Conservation (phyloP, 805 yeast species). For the Starmera caribaea region DNA sequence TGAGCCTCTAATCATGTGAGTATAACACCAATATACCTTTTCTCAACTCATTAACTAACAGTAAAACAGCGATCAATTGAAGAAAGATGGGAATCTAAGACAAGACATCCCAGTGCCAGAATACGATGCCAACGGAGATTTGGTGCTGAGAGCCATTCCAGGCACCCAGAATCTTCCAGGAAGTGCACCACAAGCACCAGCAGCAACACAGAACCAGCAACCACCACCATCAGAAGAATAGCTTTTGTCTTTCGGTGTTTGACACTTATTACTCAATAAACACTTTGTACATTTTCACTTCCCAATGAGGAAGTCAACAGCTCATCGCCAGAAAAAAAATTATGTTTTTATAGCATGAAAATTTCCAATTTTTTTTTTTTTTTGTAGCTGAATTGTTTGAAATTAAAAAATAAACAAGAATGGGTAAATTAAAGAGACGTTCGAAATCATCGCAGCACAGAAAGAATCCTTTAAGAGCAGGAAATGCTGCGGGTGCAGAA, state of each 20-base stretch:
- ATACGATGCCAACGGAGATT: conserved; percentile 36
- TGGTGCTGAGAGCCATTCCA: conserved; percentile 3
- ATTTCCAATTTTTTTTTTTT: no score
- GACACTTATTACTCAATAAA: no score
- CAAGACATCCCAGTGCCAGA: conserved; percentile 48
- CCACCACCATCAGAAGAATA: no score
- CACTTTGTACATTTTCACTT: no score
- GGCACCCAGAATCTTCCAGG: not conserved
- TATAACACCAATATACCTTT: conserved; percentile 10
- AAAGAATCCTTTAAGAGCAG: conserved; percentile 18
- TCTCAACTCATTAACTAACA: conserved; percentile 3
- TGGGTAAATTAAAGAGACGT: conserved; percentile 73
- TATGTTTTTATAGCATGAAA: no score
- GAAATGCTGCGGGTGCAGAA: conserved; percentile 27
- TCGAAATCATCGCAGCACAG: conserved; percentile 38
- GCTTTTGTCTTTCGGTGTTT: no score
- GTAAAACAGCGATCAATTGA: conserved; percentile 41
- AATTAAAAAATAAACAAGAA: conserved; percentile 12
- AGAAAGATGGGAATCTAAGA: conserved; percentile 57
- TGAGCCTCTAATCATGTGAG: conserved; percentile 63
- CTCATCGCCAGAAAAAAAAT: no score
- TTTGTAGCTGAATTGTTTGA: no score
- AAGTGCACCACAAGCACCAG: not conserved
- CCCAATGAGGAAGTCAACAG: no score
- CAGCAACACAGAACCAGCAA: no score